Evolutionary conservation across 2,329 filamentous ascomycete species (phyloP), one percentile per base, ranked within the genome.

Genomic region (Plenodomus biglobosus): DNA sequence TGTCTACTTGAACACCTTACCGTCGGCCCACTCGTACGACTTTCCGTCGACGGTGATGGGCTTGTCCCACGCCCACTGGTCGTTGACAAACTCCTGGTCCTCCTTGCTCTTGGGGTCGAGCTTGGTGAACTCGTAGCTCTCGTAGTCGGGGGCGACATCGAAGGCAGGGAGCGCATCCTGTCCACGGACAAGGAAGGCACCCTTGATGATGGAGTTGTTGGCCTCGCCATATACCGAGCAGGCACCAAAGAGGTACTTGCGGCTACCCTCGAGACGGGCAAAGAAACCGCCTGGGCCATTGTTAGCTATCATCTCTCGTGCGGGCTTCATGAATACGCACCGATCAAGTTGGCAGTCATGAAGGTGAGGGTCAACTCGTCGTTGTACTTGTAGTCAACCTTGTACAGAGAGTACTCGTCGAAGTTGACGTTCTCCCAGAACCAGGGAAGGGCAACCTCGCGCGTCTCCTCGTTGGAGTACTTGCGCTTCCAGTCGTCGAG

Each of bases 301-400:
- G 52, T 62, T 59, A 67, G 58, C 44, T 44, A 34, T 42, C 8
- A 13, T 42, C 16, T 21, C 16, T 8, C 11, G 4, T 10, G 30
- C 3, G 32, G 16, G 2, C 4, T 17, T 3, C 16, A 8, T 17
- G 45, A 30, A 38, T 21, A 66, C 76, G 64, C 71, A 79, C 83
- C 92, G 74, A 99, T 92, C 76, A 97, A 81, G 85, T 99, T 99
- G 83, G 88, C 90, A 66, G 90, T 92, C 94, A 99, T 99, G 88
- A 99, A 99, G 71, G 88, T 88, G 77, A 94, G 80, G 72, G 90
- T 96, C 64, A 99, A 84, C 85, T 99, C 94, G 54, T 96, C 86
- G 78, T 96, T 95, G 84, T 99, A 99, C 86, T 96, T 96, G 86
- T 96, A 99, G 78, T 92, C 87, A 66, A 92, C 80, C 75, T 85